Base-by-base conservation (phyloP, 1,284 basidiomycete genomes). In the Mycosarcoma mackinlayi region DNA sequence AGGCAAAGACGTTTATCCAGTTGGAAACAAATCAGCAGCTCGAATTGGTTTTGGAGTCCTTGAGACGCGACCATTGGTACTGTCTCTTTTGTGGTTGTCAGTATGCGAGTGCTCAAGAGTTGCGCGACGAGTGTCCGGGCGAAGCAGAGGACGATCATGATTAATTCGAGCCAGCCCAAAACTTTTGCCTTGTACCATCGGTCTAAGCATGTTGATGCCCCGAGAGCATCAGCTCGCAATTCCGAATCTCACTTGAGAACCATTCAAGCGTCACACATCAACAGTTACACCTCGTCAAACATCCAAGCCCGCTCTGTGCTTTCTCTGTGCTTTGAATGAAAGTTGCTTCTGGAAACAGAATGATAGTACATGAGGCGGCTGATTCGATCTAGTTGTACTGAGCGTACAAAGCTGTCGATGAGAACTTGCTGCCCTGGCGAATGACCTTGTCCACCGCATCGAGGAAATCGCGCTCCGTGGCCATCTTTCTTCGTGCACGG, bases 391-490 rank as follows among this genome's bases (percentile, higher is more conserved):
- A 70, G 45, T 70, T 70, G 57, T 70, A 70, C 66, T 79, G 76
- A 21, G 77, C 75, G 53, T 81, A 83, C 50, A 81, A 49, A 18
- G 74, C 73, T 21, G 77, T 80, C 41, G 67, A 90, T 13, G 90
- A 91, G 85, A 98, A 98, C 86, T 98, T 98, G 78, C 92, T 94
- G 47, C 95, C 95, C 85, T 98, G 94, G 80, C 93, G 87, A 47
- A 98, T 93, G 59, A 98, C 95, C 86, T 98, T 98, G 86, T 98
- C 95, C 4, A 98, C 95, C 6, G 94, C 92, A 80, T 97, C 93
- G 79, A 99, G 85, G 85, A 98, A 99, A 85, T 99, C 96, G 58
- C 93, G 89, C 83, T 99, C 96, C 5, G 93, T 94, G 0, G 95
- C 94, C 7, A 98, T 93, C 85, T 98, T 98, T 84, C 96, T 88